Conservation (phyloP, 2,329 filamentous ascomycete species). For the Chaetomiaceae sp. region DNA sequence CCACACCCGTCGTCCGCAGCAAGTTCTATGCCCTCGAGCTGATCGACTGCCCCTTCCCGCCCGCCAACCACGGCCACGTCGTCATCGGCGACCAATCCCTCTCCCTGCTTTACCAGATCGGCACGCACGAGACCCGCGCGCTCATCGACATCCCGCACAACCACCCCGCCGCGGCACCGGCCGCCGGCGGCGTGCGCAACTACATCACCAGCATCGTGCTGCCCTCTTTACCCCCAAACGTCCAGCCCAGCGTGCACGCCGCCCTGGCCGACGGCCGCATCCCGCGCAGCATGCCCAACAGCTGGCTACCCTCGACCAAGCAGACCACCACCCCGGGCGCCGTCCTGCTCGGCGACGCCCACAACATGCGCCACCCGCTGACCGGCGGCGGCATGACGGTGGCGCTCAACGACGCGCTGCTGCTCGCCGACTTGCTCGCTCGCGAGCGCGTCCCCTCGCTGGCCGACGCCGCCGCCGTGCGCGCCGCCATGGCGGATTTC, state of each 20-base stretch:
- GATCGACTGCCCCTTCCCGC: conserved; percentile 75
- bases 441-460: conserved; percentile 64
- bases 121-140: conserved; percentile 84
- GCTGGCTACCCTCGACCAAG: conserved; percentile 71
- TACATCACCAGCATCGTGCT: conserved; percentile 75
- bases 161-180: conserved; percentile 64
- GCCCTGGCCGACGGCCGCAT: conserved; percentile 75
- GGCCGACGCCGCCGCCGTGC: conserved; percentile 58
- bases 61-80: conserved; percentile 75
- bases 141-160: conserved; percentile 82
- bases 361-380: conserved; percentile 99
- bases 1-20: conserved; percentile 64
- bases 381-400: conserved; percentile 98
- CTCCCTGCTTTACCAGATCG: conserved; percentile 93
- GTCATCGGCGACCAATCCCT: conserved; percentile 71
- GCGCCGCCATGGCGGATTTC: conserved; percentile 64
- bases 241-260: conserved; percentile 66
- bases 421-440: conserved; percentile 67
- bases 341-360: conserved; percentile 82
- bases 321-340: conserved; percentile 60
- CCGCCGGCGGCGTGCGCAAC: conserved; percentile 74
- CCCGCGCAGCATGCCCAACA: conserved; percentile 86
- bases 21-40: conserved; percentile 94
- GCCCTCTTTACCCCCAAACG: conserved; percentile 64
- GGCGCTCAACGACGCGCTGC: conserved; percentile 83